phyloP scores from a whole-genome alignment of 352 stramenopile species.

The Phytophthora sp. region DNA sequence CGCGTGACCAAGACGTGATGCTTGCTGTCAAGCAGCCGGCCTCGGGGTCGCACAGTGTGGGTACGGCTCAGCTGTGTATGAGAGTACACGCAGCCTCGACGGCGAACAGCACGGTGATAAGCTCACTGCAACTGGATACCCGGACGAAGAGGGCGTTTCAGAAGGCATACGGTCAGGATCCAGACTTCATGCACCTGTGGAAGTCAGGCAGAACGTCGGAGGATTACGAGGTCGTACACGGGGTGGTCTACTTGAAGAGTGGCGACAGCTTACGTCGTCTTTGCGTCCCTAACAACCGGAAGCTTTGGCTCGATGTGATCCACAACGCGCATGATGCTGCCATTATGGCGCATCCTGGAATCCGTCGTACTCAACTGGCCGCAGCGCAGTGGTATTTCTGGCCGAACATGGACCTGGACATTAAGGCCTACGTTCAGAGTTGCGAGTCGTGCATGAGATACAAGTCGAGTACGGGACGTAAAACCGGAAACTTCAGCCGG shows the following conservation, averaged over 20 bases:
- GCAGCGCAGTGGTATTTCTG: not conserved
- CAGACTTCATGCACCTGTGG: not conserved
- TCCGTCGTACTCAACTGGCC: not conserved
- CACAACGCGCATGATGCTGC: no score
- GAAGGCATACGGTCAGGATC: not conserved
- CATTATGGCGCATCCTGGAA: conserved; percentile 1
- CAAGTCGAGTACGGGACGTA: no score
- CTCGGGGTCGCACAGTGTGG: not conserved
- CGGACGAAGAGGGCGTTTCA: not conserved
- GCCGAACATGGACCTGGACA: no score
- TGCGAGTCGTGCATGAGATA: no score
- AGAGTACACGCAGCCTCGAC: not conserved
- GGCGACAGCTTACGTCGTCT: no score
- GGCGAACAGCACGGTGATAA: not conserved
- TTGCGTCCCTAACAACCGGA: no score
- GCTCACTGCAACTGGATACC: not conserved
- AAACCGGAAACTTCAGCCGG: no score
- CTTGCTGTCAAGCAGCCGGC: not conserved
- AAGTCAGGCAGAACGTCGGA: not conserved
- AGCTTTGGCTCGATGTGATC: no score
- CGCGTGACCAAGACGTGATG: not conserved
- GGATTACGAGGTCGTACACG: conserved; percentile 3
- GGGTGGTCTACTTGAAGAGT: no score
- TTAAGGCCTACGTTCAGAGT: no score
- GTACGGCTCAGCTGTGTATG: not conserved